A percentile compares a stretch with the other conserved stretches of the same genome.
Conservation (phyloP, 2,329 filamentous ascomycete genomes). For the Neofusicoccum umdonicola region DNA sequence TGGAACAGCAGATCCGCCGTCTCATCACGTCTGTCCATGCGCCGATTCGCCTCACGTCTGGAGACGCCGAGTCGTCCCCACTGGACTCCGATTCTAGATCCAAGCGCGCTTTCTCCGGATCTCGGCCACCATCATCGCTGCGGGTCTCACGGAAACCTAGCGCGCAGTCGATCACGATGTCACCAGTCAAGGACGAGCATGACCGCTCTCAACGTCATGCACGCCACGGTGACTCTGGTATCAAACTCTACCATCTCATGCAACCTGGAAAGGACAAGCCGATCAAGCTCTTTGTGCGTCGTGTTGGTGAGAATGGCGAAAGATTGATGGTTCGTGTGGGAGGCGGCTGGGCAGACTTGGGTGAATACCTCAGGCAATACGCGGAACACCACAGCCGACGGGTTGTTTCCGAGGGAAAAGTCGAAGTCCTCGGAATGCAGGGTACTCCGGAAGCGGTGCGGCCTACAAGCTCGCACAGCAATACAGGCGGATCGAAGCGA, state of each 20-base stretch:
- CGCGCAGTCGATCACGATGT: conserved; percentile 28
- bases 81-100: not conserved
- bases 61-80: conserved; percentile 23
- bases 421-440: conserved; percentile 55
- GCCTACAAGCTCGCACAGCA: conserved; percentile 15
- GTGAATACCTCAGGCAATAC: conserved; percentile 92
- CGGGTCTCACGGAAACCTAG: not conserved
- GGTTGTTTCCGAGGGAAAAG: conserved; percentile 53
- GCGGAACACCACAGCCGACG: conserved; percentile 86
- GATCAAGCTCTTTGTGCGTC: conserved; percentile 90
- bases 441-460: conserved; percentile 7
- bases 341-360: conserved; percentile 96
- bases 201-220: conserved; percentile 32
- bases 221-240: conserved; percentile 54
- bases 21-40: conserved; percentile 76
- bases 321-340: conserved; percentile 97
- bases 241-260: conserved; percentile 89
- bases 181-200: conserved; percentile 35
- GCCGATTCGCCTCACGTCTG: conserved; percentile 69
- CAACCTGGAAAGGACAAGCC: conserved; percentile 80
- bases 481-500: not conserved
- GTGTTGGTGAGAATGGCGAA: conserved; percentile 85
- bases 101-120: conserved; percentile 5
- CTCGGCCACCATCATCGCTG: conserved; percentile 14
- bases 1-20: conserved; percentile 77